phyloP scores from a whole-genome alignment of 2,329 filamentous ascomycete species.

The Penicillium sp. region DNA sequence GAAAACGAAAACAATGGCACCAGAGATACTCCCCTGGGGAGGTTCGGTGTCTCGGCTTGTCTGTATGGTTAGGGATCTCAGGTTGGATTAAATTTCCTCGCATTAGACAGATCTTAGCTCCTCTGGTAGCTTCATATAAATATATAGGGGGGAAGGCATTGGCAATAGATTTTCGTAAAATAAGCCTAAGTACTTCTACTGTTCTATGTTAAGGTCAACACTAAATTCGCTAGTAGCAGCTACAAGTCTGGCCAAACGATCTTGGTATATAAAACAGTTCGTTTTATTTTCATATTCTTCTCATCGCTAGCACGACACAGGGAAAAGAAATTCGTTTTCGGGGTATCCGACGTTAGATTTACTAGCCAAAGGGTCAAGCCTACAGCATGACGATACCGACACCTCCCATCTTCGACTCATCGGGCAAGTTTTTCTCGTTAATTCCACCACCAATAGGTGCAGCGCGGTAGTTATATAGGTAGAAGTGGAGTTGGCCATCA shows the following conservation, averaged over 20 bases:
- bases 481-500: constrained; percentile 94
- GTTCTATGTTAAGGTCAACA: neutral
- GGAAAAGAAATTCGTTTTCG: constrained; percentile 14
- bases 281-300: neutral
- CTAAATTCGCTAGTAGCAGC: neutral
- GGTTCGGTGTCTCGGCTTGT: neutral
- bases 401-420: constrained; percentile 76
- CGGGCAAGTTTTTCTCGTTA: constrained; percentile 73
- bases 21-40: neutral
- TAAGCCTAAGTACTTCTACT: no score
- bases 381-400: constrained; percentile 85
- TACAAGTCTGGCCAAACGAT: neutral
- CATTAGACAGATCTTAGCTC: neutral
- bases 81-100: neutral
- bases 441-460: constrained; percentile 83
- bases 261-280: neutral
- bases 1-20: neutral
- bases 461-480: constrained; percentile 94
- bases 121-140: neutral
- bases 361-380: constrained; percentile 8
- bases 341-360: constrained; percentile 16
- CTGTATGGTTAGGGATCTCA: neutral
- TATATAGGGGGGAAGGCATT: neutral
- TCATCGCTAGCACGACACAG: constrained; percentile 7
- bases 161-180: neutral